Base-by-base conservation (phyloP, 768 basidiomycete species). In the Boletales sp. region DNA sequence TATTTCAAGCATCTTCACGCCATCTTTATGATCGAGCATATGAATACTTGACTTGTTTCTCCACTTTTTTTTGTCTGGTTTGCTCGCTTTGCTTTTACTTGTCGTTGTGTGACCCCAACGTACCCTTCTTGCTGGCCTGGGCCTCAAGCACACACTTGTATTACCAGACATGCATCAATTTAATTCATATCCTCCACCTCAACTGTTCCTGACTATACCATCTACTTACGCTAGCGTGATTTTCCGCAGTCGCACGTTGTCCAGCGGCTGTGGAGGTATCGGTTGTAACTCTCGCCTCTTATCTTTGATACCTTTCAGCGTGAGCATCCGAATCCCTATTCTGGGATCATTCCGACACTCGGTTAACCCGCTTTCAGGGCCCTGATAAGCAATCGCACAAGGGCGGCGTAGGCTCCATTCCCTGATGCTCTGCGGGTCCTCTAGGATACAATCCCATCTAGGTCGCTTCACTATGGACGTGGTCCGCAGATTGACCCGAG, bases 101-200 rank as follows among this genome's bases (percentile, higher is more conserved):
- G 57, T 61, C 40, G 61, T 56, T 65, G 49, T 67, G 65, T 63
- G 55, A 49, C 53, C 39, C 55, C 58, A 59, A 60, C 63, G 55
- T 45, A 54, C 52, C 21, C 30, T 44, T 44, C 55, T 49, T 49
- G 60, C 67, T 65, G 60, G 55, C 54, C 57, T 54, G 48, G 48
- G 31, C 48, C 56, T 44, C 57, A 63, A 63, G 65, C 65, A 48
- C 52, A 66, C 52, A 40, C 50, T 49, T 67, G 66, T 67, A 68
- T 57, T 49, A 68, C 64, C 57, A 65, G 62, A 63, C 64, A 65
- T 41, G 48, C 53, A 60, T 53, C 61, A 66, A 62, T 63, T 58
- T 60, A 57, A 63, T 63, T 55, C 58, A 63, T 60, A 52, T 57
- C 45, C 45, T 53, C 42, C 7, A 35, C 13, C 21, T 36, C 9